Conservation (phyloP, 2,329 filamentous ascomycete genomes). For the Drechslera avenae region DNA sequence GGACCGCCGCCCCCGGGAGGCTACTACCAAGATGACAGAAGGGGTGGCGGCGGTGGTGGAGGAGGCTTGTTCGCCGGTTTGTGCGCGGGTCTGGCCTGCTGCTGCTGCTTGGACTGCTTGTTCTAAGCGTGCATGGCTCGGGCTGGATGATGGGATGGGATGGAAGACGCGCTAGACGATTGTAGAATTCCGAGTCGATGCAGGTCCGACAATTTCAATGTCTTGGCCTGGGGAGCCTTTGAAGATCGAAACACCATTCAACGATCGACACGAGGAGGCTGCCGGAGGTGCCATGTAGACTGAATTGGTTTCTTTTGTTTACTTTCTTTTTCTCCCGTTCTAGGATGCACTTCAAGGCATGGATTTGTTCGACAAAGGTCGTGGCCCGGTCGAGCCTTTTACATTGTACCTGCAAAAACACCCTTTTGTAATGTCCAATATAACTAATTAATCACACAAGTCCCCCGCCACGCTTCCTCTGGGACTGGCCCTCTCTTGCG, state of each 20-base stretch:
- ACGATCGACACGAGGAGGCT: too few species aligned
- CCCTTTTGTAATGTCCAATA: not conserved
- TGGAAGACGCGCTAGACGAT: too few species aligned
- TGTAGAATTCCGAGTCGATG: too few species aligned
- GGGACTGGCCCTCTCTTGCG: too few species aligned
- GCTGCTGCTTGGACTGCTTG: slow-evolving; percentile 59
- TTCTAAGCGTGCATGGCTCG: slow-evolving; percentile 43
- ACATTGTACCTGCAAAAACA: not conserved
- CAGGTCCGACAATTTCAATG: too few species aligned
- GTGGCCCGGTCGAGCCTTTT: not conserved
- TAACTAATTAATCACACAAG: not conserved
- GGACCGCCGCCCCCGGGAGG: slow-evolving; percentile 43
- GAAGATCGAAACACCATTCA: too few species aligned
- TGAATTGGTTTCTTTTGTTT: slow-evolving; percentile 11
- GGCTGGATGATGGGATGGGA: not conserved
- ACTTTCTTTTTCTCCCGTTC: too few species aligned
- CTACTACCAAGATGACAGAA: slow-evolving; percentile 47
- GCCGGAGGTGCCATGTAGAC: not conserved
- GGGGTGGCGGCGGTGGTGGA: slow-evolving; percentile 32
- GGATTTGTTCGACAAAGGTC: not conserved
- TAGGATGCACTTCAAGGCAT: not conserved
- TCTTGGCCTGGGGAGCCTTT: too few species aligned
- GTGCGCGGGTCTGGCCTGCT: slow-evolving; percentile 55
- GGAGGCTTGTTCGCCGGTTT: slow-evolving; percentile 52
- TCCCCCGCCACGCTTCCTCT: too few species aligned